phyloP scores from a whole-genome alignment of 371 early-diverging fungal species.

The Nematocida parisii region DNA sequence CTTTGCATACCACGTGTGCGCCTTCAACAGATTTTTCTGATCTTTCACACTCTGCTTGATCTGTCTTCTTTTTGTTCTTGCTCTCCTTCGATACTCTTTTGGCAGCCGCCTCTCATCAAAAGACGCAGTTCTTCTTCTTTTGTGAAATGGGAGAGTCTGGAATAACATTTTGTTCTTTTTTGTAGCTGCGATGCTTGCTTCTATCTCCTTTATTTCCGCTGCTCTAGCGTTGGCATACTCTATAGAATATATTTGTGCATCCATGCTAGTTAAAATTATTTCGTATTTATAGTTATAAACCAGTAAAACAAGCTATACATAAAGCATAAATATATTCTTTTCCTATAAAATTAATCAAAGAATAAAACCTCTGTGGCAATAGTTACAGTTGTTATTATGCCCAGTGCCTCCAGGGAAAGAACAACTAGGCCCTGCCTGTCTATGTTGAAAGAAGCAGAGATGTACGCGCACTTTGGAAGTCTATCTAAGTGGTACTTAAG shows the following conservation, averaged over 20 bases:
- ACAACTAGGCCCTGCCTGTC: slow-evolving; percentile 11
- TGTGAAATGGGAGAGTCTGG: slow-evolving; percentile 58
- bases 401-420: slow-evolving; percentile 33
- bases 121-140: slow-evolving; percentile 58
- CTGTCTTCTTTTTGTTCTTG: slow-evolving; percentile 24
- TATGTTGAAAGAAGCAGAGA: slow-evolving; percentile 1
- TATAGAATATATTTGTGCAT: slow-evolving; percentile 31
- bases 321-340: not conserved
- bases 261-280: slow-evolving; percentile 28
- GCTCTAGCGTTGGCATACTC: slow-evolving; percentile 49
- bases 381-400: slow-evolving; percentile 35
- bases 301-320: too few relatives aligned
- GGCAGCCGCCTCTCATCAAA: slow-evolving; percentile 57
- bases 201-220: slow-evolving; percentile 57
- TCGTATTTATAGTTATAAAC: not conserved
- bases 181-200: slow-evolving; percentile 23
- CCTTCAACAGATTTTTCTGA: slow-evolving; percentile 8
- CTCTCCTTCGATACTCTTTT: slow-evolving; percentile 30
- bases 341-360: not conserved
- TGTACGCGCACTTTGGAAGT: slow-evolving; percentile 19
- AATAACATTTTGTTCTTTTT: slow-evolving; percentile 62
- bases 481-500: slow-evolving; percentile 50
- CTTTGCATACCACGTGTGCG: slow-evolving; percentile 54
- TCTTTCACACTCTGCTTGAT: slow-evolving; percentile 5
- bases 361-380: slow-evolving; percentile 33